phyloP scores from a whole-genome alignment of 2,329 filamentous ascomycete genomes.

The Curvularia hawaiiensis region DNA sequence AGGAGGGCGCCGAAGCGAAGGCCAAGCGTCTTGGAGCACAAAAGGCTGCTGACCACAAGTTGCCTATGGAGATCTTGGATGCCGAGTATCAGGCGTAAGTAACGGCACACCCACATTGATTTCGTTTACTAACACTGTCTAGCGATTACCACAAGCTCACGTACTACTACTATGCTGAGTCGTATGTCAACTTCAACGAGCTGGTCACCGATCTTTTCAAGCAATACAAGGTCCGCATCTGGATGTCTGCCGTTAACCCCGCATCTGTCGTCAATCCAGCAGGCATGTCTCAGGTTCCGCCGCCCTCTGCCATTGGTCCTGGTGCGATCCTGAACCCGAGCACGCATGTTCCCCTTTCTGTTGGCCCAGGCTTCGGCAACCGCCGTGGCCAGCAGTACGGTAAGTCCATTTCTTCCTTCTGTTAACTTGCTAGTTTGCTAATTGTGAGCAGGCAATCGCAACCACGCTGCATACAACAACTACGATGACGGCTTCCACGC shows the following conservation, averaged over 20 bases:
- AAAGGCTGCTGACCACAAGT: slow-evolving; percentile 90
- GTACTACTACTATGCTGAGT: slow-evolving; percentile 98
- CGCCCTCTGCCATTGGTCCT: slow-evolving; percentile 47
- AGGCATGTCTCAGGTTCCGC: slow-evolving; percentile 40
- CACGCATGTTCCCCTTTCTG: slow-evolving; percentile 27
- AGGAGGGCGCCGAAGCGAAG: slow-evolving; percentile 97
- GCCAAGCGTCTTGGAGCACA: slow-evolving; percentile 96
- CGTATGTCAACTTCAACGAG: slow-evolving; percentile 99
- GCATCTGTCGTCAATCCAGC: slow-evolving; percentile 71
- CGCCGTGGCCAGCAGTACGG: slow-evolving; percentile 37
- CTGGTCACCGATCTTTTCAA: slow-evolving; percentile 98
- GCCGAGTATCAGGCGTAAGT: slow-evolving; percentile 98
- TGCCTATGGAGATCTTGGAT: slow-evolving; percentile 98
- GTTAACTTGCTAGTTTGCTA: slow-evolving; percentile 5
- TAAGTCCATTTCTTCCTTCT: slow-evolving; percentile 16
- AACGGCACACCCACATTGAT: slow-evolving; percentile 17
- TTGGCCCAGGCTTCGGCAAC: slow-evolving; percentile 43
- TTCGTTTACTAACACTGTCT: slow-evolving; percentile 25
- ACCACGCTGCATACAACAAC: slow-evolving; percentile 24
- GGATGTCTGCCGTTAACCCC: slow-evolving; percentile 99
- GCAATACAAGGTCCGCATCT: slow-evolving; percentile 98
- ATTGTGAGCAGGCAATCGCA: slow-evolving; percentile 24
- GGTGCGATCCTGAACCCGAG: slow-evolving; percentile 42
- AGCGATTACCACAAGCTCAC: slow-evolving; percentile 99
- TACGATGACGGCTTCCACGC: slow-evolving; percentile 37